Evolutionary conservation across 176 grass and related monocot genomes (phyloP).

Genomic region (Lolium perenne): DNA sequence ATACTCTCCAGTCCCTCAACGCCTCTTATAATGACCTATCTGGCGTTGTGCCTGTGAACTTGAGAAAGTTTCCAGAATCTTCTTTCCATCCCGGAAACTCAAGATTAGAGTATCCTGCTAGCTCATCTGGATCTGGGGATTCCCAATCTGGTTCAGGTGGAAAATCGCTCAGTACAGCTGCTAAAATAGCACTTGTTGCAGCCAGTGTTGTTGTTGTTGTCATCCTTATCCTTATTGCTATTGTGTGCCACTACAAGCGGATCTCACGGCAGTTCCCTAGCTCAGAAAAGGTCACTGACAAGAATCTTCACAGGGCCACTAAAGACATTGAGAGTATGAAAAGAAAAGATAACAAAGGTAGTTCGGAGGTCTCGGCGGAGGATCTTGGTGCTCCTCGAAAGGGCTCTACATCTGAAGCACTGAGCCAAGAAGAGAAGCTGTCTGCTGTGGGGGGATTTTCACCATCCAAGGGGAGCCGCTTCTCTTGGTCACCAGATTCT

Average conservation of each 20-base stretch:
- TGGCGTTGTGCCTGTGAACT: slow-evolving; percentile 82
- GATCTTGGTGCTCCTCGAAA: slow-evolving; percentile 77
- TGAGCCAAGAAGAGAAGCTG: slow-evolving; percentile 80
- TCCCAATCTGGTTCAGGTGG: slow-evolving; percentile 55
- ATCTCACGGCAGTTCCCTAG: slow-evolving; percentile 63
- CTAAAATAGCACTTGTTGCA: slow-evolving; percentile 66
- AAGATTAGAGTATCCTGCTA: slow-evolving; percentile 72
- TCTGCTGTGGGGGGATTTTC: slow-evolving; percentile 67
- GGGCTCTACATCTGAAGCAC: slow-evolving; percentile 73
- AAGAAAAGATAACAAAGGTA: slow-evolving; percentile 67
- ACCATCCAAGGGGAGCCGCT: slow-evolving; percentile 81
- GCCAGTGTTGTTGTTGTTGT: slow-evolving; percentile 66
- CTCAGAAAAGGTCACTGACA: slow-evolving; percentile 86
- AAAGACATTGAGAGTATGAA: slow-evolving; percentile 51
- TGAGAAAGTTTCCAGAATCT: slow-evolving; percentile 95
- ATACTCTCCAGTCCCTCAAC: slow-evolving; percentile 75
- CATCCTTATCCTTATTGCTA: slow-evolving; percentile 73
- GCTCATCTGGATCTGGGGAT: slow-evolving; percentile 56
- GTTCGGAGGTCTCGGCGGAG: slow-evolving; percentile 72
- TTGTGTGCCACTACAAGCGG: slow-evolving; percentile 57
- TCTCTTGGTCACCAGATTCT: slow-evolving; percentile 90
- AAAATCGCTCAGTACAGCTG: slow-evolving; percentile 54
- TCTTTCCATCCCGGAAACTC: slow-evolving; percentile 98
- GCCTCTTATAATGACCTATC: slow-evolving; percentile 93
- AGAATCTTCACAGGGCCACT: slow-evolving; percentile 56